These are phyloP conservation scores for Cyberlindnera veronae DNA, from an alignment of 805 yeast species.

Conservation along the genomic window DNA sequence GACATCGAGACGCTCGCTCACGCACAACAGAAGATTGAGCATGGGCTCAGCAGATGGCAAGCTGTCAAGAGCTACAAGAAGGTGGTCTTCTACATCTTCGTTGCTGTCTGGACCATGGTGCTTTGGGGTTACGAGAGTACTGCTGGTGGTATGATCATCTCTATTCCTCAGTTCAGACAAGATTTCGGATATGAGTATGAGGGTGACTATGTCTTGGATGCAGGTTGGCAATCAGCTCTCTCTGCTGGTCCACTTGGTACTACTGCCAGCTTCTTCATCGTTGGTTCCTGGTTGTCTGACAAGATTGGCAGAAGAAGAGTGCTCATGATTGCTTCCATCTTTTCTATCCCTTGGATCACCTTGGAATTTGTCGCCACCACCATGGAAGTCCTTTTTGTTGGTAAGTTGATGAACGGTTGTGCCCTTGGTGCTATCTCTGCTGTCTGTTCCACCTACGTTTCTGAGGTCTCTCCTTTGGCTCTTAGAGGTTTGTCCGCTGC, in stretches of 20 bases:
- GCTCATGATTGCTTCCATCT: slow-evolving; percentile 27
- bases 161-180: no score
- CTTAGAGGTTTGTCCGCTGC: slow-evolving; percentile 36
- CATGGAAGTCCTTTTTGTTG: slow-evolving; percentile 35
- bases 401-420: slow-evolving; percentile 38
- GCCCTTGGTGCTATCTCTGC: slow-evolving; percentile 38
- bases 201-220: slow-evolving; percentile 32
- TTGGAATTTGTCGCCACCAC: slow-evolving; percentile 37
- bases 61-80: slow-evolving; percentile 37
- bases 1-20: no score
- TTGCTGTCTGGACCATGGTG: no score
- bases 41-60: slow-evolving; percentile 17
- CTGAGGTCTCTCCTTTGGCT: slow-evolving; percentile 39
- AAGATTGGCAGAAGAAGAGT: slow-evolving; percentile 34
- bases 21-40: no score
- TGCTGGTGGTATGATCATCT: no score
- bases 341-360: slow-evolving; percentile 33
- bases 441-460: slow-evolving; percentile 34
- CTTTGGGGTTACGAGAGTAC: no score
- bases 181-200: slow-evolving; percentile 30
- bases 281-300: slow-evolving; percentile 27
- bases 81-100: slow-evolving; percentile 38
- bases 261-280: slow-evolving; percentile 27
- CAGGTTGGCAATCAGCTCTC: slow-evolving; percentile 42
- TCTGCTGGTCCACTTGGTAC: slow-evolving; percentile 29